phyloP scores from a whole-genome alignment of 2,329 filamentous ascomycete genomes.

The Zymoseptoria tritici region DNA sequence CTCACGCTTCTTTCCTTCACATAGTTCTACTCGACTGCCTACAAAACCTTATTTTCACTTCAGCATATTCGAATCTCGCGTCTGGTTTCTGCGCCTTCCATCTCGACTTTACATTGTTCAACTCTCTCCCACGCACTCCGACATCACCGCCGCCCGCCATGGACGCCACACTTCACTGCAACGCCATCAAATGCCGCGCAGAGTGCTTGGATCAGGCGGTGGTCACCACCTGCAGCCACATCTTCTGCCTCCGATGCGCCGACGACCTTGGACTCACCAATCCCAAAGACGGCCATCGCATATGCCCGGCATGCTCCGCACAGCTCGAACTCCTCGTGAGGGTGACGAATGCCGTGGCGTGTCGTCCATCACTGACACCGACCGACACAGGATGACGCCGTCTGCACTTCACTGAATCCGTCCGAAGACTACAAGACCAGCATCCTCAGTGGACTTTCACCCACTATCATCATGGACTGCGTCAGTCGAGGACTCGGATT shows the following conservation, averaged over 20 bases:
- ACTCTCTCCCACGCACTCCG: not conserved
- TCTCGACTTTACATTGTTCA: not conserved
- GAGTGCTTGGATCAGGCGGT: conserved; percentile 65
- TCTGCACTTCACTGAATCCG: conserved; percentile 64
- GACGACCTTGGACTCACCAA: conserved; percentile 54
- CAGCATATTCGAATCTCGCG: not conserved
- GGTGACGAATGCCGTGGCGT: not conserved
- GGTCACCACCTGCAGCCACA: conserved; percentile 87
- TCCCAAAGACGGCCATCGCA: conserved; percentile 45
- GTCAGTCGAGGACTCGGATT: conserved; percentile 71
- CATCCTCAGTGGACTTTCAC: conserved; percentile 73
- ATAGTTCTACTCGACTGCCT: not conserved
- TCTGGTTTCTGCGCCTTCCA: not conserved
- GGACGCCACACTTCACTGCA: conserved; percentile 72
- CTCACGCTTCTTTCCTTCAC: not conserved
- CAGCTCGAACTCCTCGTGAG: conserved; percentile 52
- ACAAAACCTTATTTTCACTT: not conserved
- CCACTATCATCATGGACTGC: conserved; percentile 78
- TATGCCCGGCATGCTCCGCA: conserved; percentile 70
- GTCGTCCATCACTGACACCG: not conserved
- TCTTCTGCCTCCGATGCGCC: conserved; percentile 75
- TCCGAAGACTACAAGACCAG: conserved; percentile 87
- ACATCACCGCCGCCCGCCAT: conserved; percentile 39
- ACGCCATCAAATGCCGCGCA: conserved; percentile 66
- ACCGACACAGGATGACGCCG: conserved; percentile 56